Conservation (phyloP, 2,329 filamentous ascomycete genomes). For the Arthrobotrys pseudoclavata region DNA sequence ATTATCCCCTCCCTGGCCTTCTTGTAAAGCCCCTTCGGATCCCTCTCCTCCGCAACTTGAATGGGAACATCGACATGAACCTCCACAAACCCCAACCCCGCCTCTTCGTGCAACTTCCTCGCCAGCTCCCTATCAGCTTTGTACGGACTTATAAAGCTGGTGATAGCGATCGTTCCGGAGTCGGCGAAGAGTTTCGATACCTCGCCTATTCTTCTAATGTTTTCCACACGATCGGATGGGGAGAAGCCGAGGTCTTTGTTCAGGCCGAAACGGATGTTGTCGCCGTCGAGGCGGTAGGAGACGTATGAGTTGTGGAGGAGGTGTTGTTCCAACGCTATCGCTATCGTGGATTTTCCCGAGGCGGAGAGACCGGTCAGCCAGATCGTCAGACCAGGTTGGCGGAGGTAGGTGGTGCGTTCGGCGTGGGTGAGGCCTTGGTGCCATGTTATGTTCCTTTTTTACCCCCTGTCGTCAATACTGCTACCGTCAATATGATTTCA, state of each 20-base stretch:
- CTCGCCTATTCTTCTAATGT: conserved; percentile 96
- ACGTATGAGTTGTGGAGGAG: conserved; percentile 85
- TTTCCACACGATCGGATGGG: conserved; percentile 94
- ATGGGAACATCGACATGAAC: conserved; percentile 93
- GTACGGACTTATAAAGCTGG: conserved; percentile 97
- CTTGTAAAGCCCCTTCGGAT: conserved; percentile 98
- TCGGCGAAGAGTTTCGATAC: conserved; percentile 95
- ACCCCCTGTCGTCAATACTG: too few relatives aligned
- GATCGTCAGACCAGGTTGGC: conserved; percentile 91
- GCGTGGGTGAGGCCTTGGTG: conserved; percentile 82
- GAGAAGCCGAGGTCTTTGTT: conserved; percentile 98
- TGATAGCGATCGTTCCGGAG: conserved; percentile 85
- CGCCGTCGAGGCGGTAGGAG: conserved; percentile 92
- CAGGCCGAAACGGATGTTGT: conserved; percentile 97
- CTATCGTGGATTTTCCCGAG: conserved; percentile 96
- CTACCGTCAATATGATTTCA: not conserved
- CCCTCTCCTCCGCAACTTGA: conserved; percentile 91
- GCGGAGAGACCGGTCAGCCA: conserved; percentile 98
- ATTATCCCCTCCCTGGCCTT: conserved; percentile 94
- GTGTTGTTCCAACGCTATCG: conserved; percentile 96
- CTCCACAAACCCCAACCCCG: conserved; percentile 85
- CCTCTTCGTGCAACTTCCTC: conserved; percentile 80
- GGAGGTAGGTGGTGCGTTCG: conserved; percentile 80
- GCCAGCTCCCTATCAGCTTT: conserved; percentile 86
- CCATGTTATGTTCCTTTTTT: conserved; percentile 86